Conservation (phyloP, 805 yeast species). For the Starmera dryadoides region DNA sequence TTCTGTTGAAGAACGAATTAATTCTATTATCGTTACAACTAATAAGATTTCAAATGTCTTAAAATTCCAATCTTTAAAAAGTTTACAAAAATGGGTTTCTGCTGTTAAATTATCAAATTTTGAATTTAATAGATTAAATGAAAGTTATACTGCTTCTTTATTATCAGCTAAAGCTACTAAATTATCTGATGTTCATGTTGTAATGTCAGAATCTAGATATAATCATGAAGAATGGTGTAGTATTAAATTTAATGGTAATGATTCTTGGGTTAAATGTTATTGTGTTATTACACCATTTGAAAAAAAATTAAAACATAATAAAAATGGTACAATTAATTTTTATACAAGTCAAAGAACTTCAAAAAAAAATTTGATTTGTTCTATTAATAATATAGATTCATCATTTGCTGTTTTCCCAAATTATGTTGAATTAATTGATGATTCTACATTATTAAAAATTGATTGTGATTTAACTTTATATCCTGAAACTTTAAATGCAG, state of each 20-base stretch:
- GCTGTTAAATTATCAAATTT: slow-evolving; percentile 47
- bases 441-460: slow-evolving; percentile 47
- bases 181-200: slow-evolving; percentile 51
- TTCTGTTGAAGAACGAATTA: slow-evolving; percentile 40
- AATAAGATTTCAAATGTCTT: slow-evolving; percentile 14
- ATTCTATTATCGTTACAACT: slow-evolving; percentile 8
- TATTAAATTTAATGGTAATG: slow-evolving; percentile 49
- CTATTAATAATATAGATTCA: slow-evolving; percentile 35
- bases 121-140: slow-evolving; percentile 50
- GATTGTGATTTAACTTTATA: slow-evolving; percentile 45
- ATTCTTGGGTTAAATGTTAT: slow-evolving; percentile 52
- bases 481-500: slow-evolving; percentile 3
- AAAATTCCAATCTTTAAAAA: slow-evolving; percentile 8
- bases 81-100: slow-evolving; percentile 31
- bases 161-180: slow-evolving; percentile 49
- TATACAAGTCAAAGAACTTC: slow-evolving; percentile 40
- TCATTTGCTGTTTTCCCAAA: slow-evolving; percentile 56
- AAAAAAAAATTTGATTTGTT: slow-evolving; percentile 45
- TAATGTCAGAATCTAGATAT: slow-evolving; percentile 42
- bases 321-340: slow-evolving; percentile 45
- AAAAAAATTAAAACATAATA: slow-evolving; percentile 12
- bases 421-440: slow-evolving; percentile 47
- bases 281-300: slow-evolving; percentile 42
- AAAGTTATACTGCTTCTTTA: slow-evolving; percentile 59
- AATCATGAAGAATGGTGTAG: slow-evolving; percentile 55